A percentile compares a stretch with the other conserved stretches of the same genome.
phyloP scores from a whole-genome alignment of 805 yeast species.

The Candida maltosa region DNA sequence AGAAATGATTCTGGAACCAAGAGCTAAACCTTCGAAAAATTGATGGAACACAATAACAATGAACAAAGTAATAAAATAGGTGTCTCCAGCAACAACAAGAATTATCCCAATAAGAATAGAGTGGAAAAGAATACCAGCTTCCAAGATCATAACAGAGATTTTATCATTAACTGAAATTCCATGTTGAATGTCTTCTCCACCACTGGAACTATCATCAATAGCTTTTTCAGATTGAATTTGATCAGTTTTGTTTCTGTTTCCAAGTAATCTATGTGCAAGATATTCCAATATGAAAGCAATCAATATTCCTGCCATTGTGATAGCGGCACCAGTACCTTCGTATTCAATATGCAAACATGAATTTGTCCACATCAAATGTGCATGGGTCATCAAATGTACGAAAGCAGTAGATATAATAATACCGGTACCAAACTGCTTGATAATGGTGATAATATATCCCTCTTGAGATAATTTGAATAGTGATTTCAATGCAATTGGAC shows the following conservation, averaged over 20 bases:
- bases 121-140: constrained; percentile 29
- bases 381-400: constrained; percentile 28
- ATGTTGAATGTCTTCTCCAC: constrained; percentile 3
- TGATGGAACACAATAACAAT: constrained; percentile 31
- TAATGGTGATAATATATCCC: constrained; percentile 10
- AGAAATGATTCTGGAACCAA: constrained; percentile 23
- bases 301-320: constrained; percentile 27
- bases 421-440: constrained; percentile 29
- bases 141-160: constrained; percentile 14
- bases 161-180: constrained; percentile 10
- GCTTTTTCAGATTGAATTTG: constrained; percentile 4
- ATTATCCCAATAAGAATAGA: constrained; percentile 28
- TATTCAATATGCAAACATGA: constrained; percentile 20
- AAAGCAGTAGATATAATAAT: constrained; percentile 31
- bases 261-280: constrained; percentile 11
- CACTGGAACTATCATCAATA: constrained; percentile 1
- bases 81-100: constrained; percentile 26
- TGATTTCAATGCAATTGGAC: constrained; percentile 25
- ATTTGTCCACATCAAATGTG: constrained; percentile 23
- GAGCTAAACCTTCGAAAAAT: constrained; percentile 28
- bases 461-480: constrained; percentile 14
- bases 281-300: constrained; percentile 22
- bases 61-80: constrained; percentile 24
- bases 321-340: constrained; percentile 23
- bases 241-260: constrained; percentile 3